These are phyloP conservation scores for Hemileccinum rubropunctum DNA, from an alignment of 768 basidiomycete genomes.

Conservation along the genomic window DNA sequence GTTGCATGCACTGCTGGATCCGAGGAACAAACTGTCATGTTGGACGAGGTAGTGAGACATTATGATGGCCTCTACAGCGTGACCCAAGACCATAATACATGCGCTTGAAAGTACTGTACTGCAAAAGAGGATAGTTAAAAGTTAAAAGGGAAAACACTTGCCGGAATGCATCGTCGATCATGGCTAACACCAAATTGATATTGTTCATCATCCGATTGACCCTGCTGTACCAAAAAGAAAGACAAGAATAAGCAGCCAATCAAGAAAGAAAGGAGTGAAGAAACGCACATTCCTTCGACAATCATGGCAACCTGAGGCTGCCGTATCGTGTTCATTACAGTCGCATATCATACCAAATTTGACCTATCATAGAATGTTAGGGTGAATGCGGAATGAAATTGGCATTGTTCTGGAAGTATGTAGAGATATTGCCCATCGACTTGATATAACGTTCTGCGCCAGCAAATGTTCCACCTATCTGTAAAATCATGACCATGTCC, in stretches of 20 bases:
- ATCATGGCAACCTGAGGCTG: conserved; percentile 95
- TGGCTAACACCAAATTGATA: conserved; percentile 76
- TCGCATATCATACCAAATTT: conserved; percentile 96
- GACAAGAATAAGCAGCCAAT: not conserved
- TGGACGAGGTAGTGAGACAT: conserved; percentile 96
- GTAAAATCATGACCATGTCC: conserved; percentile 40
- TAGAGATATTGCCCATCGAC: conserved; percentile 68
- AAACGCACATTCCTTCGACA: conserved; percentile 83
- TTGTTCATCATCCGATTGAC: conserved; percentile 93
- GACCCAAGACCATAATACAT: conserved; percentile 48
- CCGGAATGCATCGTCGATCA: conserved; percentile 88
- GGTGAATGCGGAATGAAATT: not conserved
- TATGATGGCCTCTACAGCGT: conserved; percentile 92
- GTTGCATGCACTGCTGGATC: conserved; percentile 95
- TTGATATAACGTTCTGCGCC: conserved; percentile 82
- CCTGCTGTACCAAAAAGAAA: conserved; percentile 49
- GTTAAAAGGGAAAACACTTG: not conserved
- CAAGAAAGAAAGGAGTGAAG: conserved; percentile 8
- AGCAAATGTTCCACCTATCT: conserved; percentile 93
- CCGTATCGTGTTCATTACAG: conserved; percentile 82
- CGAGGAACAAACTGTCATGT: conserved; percentile 90
- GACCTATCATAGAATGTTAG: conserved; percentile 42
- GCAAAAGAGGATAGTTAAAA: no score
- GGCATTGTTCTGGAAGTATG: conserved; percentile 43
- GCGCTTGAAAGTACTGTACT: not conserved